Base-by-base conservation (phyloP, 192 early-diverging fungal species). In the Podila verticillata region DNA sequence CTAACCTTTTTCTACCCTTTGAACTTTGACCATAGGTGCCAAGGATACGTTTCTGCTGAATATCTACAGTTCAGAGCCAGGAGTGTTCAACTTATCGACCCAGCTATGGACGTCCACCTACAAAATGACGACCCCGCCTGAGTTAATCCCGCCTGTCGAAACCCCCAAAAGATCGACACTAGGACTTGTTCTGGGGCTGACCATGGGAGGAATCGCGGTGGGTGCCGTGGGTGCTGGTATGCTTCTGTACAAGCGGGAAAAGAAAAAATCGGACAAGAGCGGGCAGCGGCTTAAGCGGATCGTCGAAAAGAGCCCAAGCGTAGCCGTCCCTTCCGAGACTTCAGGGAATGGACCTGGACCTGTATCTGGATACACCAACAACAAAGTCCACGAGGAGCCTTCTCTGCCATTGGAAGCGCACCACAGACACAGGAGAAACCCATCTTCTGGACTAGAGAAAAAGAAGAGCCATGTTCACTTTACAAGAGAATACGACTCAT, bases 211-310 rank as follows among this genome's bases (percentile, higher is more conserved):
- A 2, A 31, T 48, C 5, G 54, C 56, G 0, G 7, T 72, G 17
- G 54, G 28, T 8, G 57, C 63, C 1, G 20, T 58, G n/a, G 10
- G 8, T 7, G 54, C 12, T 0, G 63, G 70, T 5, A 22, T 72
- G 20, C 19, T 72, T 26, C 57, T 72, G 6, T 72, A 72, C 31
- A 48, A 63, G 7, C 47, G 48, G 8, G 68, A 70, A 30, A 61
- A 60, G 48, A 70, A 70, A 26, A 70, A 70, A 28, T 44, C 68
- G 32, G 29, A 8, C 24, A 61, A 62, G 57, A 7, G 47, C 47
- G 29, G 44, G 47, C 12, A 15, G 54, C 56, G 30, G 7, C 35
- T 22, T 34, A 5, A 28, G 0, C 56, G 34, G 9, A 57, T 39
- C 28, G 32, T 35, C 26, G 9, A 24, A 24, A 34, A 24, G 36